Conservation (phyloP, 2,329 filamentous ascomycete species). For the Aspergillus novoparasiticus region DNA sequence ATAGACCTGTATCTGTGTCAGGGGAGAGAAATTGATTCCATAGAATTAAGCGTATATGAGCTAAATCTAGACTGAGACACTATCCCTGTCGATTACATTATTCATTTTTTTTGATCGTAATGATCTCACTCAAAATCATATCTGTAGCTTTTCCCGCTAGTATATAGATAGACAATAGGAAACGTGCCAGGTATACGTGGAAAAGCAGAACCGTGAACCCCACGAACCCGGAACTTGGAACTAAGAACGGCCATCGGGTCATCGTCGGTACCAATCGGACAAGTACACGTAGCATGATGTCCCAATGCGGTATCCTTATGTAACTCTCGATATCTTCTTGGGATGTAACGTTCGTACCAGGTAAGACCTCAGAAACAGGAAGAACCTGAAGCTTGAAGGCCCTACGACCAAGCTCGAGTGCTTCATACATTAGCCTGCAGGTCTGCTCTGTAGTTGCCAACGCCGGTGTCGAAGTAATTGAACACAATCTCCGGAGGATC, state of each 20-base stretch:
- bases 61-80: neutral
- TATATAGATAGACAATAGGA: slow-evolving; percentile 57
- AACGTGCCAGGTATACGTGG: slow-evolving; percentile 60
- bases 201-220: slow-evolving; percentile 59
- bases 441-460: no score
- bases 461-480: no score
- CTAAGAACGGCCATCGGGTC: slow-evolving; percentile 61
- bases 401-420: no score
- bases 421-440: no score
- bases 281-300: slow-evolving; percentile 61
- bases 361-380: no score
- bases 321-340: no score
- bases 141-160: slow-evolving; percentile 65
- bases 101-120: neutral
- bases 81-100: neutral
- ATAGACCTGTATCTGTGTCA: no score
- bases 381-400: no score
- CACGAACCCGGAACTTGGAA: slow-evolving; percentile 58
- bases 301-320: slow-evolving; percentile 51
- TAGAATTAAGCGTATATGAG: neutral
- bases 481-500: no score
- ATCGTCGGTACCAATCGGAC: slow-evolving; percentile 56
- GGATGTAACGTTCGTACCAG: no score
- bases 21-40: neutral
- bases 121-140: slow-evolving; percentile 46